Conservation (phyloP, 768 basidiomycete species). For the Mycena pura region DNA sequence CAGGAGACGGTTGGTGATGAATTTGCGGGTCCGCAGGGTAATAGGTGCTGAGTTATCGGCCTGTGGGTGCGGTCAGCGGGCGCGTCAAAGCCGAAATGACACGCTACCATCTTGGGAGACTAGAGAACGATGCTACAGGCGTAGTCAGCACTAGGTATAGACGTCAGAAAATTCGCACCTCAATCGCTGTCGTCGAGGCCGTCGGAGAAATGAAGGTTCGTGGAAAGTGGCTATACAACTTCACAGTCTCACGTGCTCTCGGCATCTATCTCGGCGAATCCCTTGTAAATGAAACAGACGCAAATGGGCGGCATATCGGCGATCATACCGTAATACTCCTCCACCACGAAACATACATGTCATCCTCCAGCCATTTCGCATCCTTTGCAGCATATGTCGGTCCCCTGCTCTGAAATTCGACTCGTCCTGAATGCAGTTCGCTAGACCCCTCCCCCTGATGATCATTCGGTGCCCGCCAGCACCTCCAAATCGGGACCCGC, state of each 20-base stretch:
- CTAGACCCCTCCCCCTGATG: conserved; percentile 67
- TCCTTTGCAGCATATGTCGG: conserved; percentile 71
- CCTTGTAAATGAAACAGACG: too few relatives aligned
- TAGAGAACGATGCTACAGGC: conserved; percentile 27
- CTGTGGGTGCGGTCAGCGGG: conserved; percentile 44
- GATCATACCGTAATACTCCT: too few relatives aligned
- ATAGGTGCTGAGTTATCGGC: conserved; percentile 84
- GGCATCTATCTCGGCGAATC: too few relatives aligned
- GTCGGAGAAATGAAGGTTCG: conserved; percentile 33
- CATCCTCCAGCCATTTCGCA: conserved; percentile 46
- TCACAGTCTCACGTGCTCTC: conserved; percentile 28
- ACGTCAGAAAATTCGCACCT: conserved; percentile 4
- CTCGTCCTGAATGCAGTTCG: conserved; percentile 6
- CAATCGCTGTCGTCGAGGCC: conserved; percentile 48
- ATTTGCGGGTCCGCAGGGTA: conserved; percentile 98
- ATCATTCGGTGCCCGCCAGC: conserved; percentile 41
- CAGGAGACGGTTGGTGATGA: conserved; percentile 98
- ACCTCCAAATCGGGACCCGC: conserved; percentile 36
- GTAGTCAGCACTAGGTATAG: conserved; percentile 12
- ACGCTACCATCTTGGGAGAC: conserved; percentile 45
- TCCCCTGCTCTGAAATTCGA: neutral
- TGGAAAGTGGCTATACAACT: conserved; percentile 34
- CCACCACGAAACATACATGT: conserved; percentile 38
- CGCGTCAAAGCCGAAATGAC: neutral
- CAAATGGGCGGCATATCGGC: too few relatives aligned